A percentile compares a stretch with the other conserved stretches of the same genome.
Evolutionary conservation across 306 rosid species (phyloP).

Genomic region (Medicago truncatula): DNA sequence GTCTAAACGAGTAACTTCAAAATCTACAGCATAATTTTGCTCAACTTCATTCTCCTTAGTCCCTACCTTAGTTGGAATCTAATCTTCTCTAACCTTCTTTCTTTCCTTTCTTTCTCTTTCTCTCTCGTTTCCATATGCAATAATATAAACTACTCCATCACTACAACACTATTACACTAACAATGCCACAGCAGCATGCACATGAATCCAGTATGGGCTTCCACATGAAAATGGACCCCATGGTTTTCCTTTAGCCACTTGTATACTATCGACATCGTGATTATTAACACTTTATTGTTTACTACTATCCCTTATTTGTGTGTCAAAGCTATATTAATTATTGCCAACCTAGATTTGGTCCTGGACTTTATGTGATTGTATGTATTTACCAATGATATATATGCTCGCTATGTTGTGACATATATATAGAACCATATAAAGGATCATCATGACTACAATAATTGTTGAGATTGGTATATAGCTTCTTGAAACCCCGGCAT

Average conservation of each 20-base stretch:
- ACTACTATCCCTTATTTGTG: not conserved
- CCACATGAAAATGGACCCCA: constrained; percentile 50
- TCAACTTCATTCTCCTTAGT: constrained; percentile 25
- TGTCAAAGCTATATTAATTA: constrained; percentile 10
- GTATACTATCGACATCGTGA: constrained; percentile 31
- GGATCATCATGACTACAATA: constrained; percentile 16
- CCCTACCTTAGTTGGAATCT: constrained; percentile 41
- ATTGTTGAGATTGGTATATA: not conserved
- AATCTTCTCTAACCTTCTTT: constrained; percentile 26
- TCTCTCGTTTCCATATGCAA: constrained; percentile 18
- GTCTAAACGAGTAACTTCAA: constrained; percentile 23
- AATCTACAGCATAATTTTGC: constrained; percentile 27
- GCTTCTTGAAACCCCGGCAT: no score
- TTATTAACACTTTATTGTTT: constrained; percentile 19
- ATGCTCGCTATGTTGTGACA: constrained; percentile 18
- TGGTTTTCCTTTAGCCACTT: constrained; percentile 37
- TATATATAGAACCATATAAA: constrained; percentile 6
- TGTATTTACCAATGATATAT: constrained; percentile 17
- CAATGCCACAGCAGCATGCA: constrained; percentile 10
- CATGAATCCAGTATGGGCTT: constrained; percentile 48
- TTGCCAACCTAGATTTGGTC: constrained; percentile 39
- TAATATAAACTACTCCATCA: constrained; percentile 33
- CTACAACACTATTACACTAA: not conserved
- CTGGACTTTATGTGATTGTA: constrained; percentile 21
- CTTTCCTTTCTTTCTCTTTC: not conserved